phyloP scores from a whole-genome alignment of 768 basidiomycete species.

The Boletus eberwhitei region DNA sequence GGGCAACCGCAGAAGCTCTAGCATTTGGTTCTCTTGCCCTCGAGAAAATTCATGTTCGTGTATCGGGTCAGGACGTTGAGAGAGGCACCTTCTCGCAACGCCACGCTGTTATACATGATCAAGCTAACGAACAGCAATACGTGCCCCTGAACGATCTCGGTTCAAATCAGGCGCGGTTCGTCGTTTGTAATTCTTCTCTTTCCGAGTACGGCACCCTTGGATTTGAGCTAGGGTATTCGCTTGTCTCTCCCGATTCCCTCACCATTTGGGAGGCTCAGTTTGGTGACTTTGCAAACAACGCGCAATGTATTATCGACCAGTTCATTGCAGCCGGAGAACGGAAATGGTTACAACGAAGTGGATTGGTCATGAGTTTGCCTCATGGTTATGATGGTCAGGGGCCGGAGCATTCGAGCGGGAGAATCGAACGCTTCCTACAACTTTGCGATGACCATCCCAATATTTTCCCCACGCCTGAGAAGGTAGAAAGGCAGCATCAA shows the following conservation, averaged over 20 bases:
- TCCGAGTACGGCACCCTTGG: slow-evolving; percentile 95
- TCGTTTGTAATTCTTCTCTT: slow-evolving; percentile 93
- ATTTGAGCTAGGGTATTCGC: slow-evolving; percentile 97
- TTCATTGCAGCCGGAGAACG: slow-evolving; percentile 97
- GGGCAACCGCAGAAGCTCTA: slow-evolving; percentile 97
- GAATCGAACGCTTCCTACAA: slow-evolving; percentile 95
- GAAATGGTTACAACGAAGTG: slow-evolving; percentile 95
- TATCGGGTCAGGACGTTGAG: slow-evolving; percentile 98
- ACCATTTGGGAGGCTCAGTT: slow-evolving; percentile 99
- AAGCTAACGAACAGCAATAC: slow-evolving; percentile 87
- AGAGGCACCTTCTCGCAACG: slow-evolving; percentile 99
- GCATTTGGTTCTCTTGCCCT: slow-evolving; percentile 92
- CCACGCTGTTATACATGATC: slow-evolving; percentile 96
- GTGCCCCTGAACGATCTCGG: slow-evolving; percentile 87
- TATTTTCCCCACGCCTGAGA: slow-evolving; percentile 82
- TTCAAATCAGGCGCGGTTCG: slow-evolving; percentile 85
- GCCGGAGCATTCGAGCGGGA: slow-evolving; percentile 94
- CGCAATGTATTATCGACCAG: slow-evolving; percentile 97
- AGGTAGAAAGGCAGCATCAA: slow-evolving; percentile 93
- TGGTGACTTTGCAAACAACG: slow-evolving; percentile 97
- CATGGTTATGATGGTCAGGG: slow-evolving; percentile 99
- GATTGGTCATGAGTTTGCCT: slow-evolving; percentile 83
- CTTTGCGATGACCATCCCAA: slow-evolving; percentile 97
- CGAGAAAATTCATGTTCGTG: slow-evolving; percentile 90
- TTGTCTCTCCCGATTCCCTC: slow-evolving; percentile 89